Evolutionary conservation across 2,329 filamentous ascomycete genomes (phyloP), one percentile per base, ranked within the genome.

Genomic region (Ophiostoma triangulosporum): DNA sequence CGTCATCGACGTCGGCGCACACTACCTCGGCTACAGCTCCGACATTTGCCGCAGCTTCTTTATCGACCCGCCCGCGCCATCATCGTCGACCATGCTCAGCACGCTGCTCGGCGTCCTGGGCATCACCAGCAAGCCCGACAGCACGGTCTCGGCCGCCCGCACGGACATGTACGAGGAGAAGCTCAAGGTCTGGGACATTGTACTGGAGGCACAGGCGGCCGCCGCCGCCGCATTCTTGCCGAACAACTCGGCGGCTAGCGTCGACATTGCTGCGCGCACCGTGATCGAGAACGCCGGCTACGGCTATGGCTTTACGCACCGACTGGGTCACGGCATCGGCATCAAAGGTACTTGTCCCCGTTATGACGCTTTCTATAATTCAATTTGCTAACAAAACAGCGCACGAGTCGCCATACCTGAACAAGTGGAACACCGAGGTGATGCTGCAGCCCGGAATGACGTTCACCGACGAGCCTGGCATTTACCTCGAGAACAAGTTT

Each of bases 1-100:
- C 24, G 46, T 48, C 27, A 48, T 48, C 9, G 46, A 48, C n/a
- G 46, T 48, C 27, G 46, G 46, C 46, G 46, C 46, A 0, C 46
- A 48, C 46, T 48, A 48, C 27, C 29, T 48, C 9, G 27, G 46
- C 46, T 48, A 48, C 46, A 48, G 46, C n/a, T 48, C 46, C 27
- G 46, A 48, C 46, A 48, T 48, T 22, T 48, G 46, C 46, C 46
- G 46, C 46, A 32, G 27, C 46, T 48, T 48, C 12, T 48, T 48
- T 11, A 48, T 48, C 17, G 46, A 48, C 46, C 46, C 46, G 3
- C 46, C 46, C 8, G n/a, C n/a, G 43, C 8, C 43, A 15, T 3
- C 14, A 11, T 46, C 24, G 1, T 46, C 43, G n/a, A n/a, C n/a
- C 6, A n/a, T 46, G 3, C 15, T 46, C 2, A 26, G 17, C 43